These are phyloP conservation scores for Salix udensis DNA, from an alignment of 345 rosid species.

Conservation along the genomic window DNA sequence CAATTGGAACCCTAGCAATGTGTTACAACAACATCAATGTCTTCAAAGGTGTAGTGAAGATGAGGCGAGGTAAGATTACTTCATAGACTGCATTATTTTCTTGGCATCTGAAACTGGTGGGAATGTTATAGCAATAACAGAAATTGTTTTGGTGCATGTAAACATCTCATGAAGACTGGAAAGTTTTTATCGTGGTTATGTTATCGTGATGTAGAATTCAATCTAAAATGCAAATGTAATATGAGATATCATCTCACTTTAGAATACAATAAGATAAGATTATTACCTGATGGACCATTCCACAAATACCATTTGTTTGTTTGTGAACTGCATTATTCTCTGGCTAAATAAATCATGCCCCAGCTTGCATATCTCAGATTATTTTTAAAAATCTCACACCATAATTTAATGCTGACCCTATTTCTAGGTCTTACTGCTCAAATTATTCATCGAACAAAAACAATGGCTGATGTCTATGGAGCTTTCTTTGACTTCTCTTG, in stretches of 20 bases:
- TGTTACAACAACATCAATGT: constrained; percentile 89
- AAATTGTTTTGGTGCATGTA: background rate
- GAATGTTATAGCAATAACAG: background rate
- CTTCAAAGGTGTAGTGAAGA: constrained; percentile 88
- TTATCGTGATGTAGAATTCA: background rate
- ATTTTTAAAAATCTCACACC: background rate
- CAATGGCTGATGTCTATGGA: constrained; percentile 88
- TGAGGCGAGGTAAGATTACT: constrained; percentile 84
- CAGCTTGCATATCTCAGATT: background rate
- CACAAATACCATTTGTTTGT: background rate
- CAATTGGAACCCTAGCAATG: constrained; percentile 87
- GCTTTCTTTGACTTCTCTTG: constrained; percentile 75
- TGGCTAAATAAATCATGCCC: background rate
- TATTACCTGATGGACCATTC: background rate
- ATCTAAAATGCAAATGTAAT: background rate
- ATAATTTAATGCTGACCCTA: background rate
- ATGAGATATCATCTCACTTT: background rate
- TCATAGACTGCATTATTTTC: background rate
- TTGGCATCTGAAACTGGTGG: background rate
- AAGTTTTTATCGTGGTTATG: background rate
- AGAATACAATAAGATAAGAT: too few species aligned
- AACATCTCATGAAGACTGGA: background rate
- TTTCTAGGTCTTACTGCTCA: constrained; percentile 85
- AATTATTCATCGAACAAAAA: constrained; percentile 69
- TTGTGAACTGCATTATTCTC: background rate